A percentile compares a stretch with the other conserved stretches of the same genome.
Conservation (phyloP, 2,329 filamentous ascomycete species). For the Monosporascus sp. region DNA sequence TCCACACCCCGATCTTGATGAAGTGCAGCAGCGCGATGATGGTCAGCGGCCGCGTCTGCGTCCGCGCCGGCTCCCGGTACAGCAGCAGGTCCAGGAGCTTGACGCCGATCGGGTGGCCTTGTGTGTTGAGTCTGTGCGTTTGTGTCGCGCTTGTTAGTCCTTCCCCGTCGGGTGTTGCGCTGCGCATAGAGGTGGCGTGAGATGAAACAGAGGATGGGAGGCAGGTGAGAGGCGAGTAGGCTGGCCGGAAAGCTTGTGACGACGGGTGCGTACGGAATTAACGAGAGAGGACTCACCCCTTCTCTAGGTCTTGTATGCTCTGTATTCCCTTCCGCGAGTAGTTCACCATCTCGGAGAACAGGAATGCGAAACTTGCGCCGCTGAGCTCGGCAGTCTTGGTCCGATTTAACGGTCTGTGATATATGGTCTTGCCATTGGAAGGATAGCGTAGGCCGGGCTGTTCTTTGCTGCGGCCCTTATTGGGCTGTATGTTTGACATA, state of each 20-base stretch:
- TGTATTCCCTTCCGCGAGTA: slow-evolving; percentile 90
- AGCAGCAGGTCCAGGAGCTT: slow-evolving; percentile 93
- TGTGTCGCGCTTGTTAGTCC: not conserved
- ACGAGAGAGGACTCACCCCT: slow-evolving; percentile 52
- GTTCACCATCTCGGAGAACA: slow-evolving; percentile 94
- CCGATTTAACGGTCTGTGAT: slow-evolving; percentile 90
- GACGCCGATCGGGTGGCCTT: slow-evolving; percentile 90
- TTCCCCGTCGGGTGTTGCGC: not conserved
- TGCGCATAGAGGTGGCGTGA: not conserved
- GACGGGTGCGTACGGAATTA: too few species aligned
- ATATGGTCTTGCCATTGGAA: slow-evolving; percentile 93
- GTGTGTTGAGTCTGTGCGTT: slow-evolving; percentile 69
- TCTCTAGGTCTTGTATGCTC: slow-evolving; percentile 89
- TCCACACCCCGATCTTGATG: slow-evolving; percentile 88
- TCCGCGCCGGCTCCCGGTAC: slow-evolving; percentile 68
- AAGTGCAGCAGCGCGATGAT: slow-evolving; percentile 91
- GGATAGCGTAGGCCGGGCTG: slow-evolving; percentile 74
- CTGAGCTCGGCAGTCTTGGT: slow-evolving; percentile 84
- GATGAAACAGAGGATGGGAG: not conserved
- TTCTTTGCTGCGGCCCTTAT: slow-evolving; percentile 40
- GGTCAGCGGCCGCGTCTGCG: slow-evolving; percentile 72
- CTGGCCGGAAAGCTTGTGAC: too few species aligned
- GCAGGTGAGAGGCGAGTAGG: too few species aligned
- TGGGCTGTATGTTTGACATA: slow-evolving; percentile 48
- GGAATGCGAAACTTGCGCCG: slow-evolving; percentile 88